These are phyloP conservation scores for Tricholoma sp. DNA, from an alignment of 768 basidiomycete species.

Conservation along the genomic window DNA sequence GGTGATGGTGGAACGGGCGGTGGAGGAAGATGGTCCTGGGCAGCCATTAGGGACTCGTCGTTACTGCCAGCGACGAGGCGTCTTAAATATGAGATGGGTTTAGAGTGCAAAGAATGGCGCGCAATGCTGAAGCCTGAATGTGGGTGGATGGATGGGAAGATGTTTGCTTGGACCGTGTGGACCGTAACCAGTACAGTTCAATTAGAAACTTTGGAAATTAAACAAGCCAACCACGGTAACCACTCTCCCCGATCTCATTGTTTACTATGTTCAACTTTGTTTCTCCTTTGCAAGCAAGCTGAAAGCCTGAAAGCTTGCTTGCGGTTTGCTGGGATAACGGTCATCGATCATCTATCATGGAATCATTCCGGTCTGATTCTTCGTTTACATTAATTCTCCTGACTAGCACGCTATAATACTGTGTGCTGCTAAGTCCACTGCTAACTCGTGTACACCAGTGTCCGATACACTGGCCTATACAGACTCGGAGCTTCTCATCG, in stretches of 20 bases:
- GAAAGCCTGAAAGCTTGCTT: too few relatives aligned
- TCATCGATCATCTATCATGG: too few relatives aligned
- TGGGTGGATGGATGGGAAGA: constrained; percentile 11
- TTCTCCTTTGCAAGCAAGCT: too few relatives aligned
- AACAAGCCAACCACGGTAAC: not conserved
- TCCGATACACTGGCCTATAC: too few relatives aligned
- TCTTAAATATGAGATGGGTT: constrained; percentile 11
- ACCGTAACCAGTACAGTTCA: not conserved
- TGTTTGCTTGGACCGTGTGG: constrained; percentile 3
- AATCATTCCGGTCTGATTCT: too few relatives aligned
- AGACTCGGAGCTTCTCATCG: too few relatives aligned
- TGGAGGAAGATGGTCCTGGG: constrained; percentile 29
- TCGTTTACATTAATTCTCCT: too few relatives aligned
- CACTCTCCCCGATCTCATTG: not conserved
- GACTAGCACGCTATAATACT: too few relatives aligned
- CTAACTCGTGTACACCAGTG: too few relatives aligned
- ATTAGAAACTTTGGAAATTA: constrained; percentile 6
- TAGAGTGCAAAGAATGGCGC: constrained; percentile 2
- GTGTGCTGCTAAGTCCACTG: too few relatives aligned
- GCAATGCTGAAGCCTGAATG: constrained; percentile 6
- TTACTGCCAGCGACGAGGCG: constrained; percentile 8
- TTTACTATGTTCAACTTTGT: too few relatives aligned
- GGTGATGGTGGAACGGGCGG: constrained; percentile 38
- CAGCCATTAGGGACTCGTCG: constrained; percentile 23
- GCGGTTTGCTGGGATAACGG: too few relatives aligned